Conservation (phyloP, 371 early-diverging fungal species). For the Mucor irregularis region DNA sequence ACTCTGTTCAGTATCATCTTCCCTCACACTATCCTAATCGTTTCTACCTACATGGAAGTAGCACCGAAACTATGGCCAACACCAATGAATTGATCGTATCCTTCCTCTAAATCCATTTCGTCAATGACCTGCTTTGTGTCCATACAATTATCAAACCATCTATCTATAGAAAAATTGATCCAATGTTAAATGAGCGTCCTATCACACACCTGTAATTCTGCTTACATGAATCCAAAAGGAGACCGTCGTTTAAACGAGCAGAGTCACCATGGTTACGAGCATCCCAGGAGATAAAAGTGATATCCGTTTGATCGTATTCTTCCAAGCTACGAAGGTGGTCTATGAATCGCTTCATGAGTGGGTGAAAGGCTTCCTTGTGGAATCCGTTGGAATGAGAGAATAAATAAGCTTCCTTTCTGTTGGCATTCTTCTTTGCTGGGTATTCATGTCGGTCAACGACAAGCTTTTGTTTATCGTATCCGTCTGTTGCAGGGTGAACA, state of each 20-base stretch:
- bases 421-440: constrained; percentile 5
- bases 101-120: constrained; percentile 18
- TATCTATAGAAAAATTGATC: constrained; percentile 18
- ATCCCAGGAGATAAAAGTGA: constrained; percentile 40
- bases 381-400: constrained; percentile 49
- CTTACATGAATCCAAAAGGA: constrained; percentile 31
- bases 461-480: constrained; percentile 26
- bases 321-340: constrained; percentile 15
- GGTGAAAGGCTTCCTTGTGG: constrained; percentile 41
- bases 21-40: constrained; percentile 21
- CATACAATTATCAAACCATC: constrained; percentile 44
- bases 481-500: constrained; percentile 22
- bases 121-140: constrained; percentile 43
- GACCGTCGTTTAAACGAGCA: constrained; percentile 37
- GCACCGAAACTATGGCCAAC: constrained; percentile 51
- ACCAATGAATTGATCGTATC: constrained; percentile 33
- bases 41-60: constrained; percentile 33
- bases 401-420: constrained; percentile 26
- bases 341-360: constrained; percentile 30
- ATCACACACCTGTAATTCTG: too few species aligned
- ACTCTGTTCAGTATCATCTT: background rate
- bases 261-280: constrained; percentile 51
- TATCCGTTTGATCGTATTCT: constrained; percentile 25
- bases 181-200: background rate
- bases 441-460: constrained; percentile 36